Conservation (phyloP, 805 yeast species). For the Wickerhamomyces sydowiorum region DNA sequence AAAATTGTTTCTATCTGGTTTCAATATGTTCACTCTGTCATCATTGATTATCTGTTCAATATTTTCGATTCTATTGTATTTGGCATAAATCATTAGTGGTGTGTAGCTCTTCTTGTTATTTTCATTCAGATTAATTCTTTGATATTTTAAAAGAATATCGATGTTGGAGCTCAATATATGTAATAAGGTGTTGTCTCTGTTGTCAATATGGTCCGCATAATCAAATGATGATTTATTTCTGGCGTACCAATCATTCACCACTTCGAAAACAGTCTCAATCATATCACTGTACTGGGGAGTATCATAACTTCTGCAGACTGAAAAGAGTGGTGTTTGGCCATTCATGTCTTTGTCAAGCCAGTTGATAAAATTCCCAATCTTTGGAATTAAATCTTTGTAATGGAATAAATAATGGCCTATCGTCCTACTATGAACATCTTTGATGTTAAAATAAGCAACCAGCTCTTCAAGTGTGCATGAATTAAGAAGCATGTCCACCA, state of each 20-base stretch:
- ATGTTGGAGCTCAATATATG: conserved; percentile 61
- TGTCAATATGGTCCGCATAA: conserved; percentile 63
- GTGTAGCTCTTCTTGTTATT: conserved; percentile 53
- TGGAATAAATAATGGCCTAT: conserved; percentile 73
- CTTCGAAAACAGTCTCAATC: conserved; percentile 38
- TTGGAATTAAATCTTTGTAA: conserved; percentile 41
- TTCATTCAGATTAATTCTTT: conserved; percentile 48
- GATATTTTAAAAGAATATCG: conserved; percentile 29
- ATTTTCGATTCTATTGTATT: conserved; percentile 62
- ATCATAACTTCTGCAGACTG: conserved; percentile 76
- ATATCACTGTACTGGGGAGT: conserved; percentile 53
- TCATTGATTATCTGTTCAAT: conserved; percentile 45
- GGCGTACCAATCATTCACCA: conserved; percentile 38
- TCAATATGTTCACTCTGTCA: conserved; percentile 39
- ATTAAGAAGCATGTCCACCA: conserved; percentile 38
- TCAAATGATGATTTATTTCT: conserved; percentile 28
- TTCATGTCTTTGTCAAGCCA: conserved; percentile 65
- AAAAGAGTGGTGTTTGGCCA: conserved; percentile 74
- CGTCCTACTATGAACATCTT: conserved; percentile 51
- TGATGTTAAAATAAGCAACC: conserved; percentile 38
- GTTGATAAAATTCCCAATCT: conserved; percentile 53
- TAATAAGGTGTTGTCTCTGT: conserved; percentile 66
- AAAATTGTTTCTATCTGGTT: conserved; percentile 22
- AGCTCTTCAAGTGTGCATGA: conserved; percentile 43
- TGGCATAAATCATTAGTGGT: conserved; percentile 67